Conservation (phyloP, 805 yeast species). For the Zygoascus biomembranicola region DNA sequence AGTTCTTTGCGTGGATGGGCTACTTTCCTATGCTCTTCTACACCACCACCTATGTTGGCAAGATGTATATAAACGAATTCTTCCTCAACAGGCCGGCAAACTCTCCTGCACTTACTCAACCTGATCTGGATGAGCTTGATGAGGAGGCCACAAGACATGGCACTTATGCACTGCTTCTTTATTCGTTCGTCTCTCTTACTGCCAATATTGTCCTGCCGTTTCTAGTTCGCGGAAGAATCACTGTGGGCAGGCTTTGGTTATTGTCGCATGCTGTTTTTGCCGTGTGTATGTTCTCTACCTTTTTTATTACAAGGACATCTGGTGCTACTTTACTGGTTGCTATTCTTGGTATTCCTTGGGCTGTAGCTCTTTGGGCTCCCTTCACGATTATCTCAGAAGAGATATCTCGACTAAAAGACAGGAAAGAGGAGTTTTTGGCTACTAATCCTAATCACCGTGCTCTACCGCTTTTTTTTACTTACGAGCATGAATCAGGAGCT, state of each 20-base stretch:
- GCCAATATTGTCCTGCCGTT: conserved; percentile 40
- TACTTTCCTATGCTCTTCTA: conserved; percentile 60
- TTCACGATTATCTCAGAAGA: conserved; percentile 54
- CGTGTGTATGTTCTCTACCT: conserved; percentile 39
- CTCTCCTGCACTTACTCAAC: conserved; percentile 32
- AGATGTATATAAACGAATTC: conserved; percentile 37
- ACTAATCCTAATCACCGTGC: conserved; percentile 13
- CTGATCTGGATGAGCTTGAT: conserved; percentile 30
- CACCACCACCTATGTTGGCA: conserved; percentile 59
- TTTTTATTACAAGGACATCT: conserved; percentile 34
- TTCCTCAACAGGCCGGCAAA: conserved; percentile 29
- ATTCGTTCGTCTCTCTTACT: conserved; percentile 40
- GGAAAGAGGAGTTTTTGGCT: conserved; percentile 26
- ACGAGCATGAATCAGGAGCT: conserved; percentile 50
- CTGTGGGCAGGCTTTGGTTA: conserved; percentile 42
- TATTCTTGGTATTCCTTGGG: conserved; percentile 55
- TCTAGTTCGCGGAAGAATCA: conserved; percentile 23
- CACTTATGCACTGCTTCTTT: conserved; percentile 41
- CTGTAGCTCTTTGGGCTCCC: conserved; percentile 59
- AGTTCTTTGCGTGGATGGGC: conserved; percentile 61
- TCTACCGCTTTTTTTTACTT: conserved; percentile 10
- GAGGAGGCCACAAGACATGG: conserved; percentile 47
- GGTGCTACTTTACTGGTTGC: conserved; percentile 44
- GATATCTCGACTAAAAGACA: conserved; percentile 42
- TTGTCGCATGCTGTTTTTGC: conserved; percentile 44